Base-by-base conservation (phyloP, 805 yeast species). In the Pichia phayaonensis region DNA sequence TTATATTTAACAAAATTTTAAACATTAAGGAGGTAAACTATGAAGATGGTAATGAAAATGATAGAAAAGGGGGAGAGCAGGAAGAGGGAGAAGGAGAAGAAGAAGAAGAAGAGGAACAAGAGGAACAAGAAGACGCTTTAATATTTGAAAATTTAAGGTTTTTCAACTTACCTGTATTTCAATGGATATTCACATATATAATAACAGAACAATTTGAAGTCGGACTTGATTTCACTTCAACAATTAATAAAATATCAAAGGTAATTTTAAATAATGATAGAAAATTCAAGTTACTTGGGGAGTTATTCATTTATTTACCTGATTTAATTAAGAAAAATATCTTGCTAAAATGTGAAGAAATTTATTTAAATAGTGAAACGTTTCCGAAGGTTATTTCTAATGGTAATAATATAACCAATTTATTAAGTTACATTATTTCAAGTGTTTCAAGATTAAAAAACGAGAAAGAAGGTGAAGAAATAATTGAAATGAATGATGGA, bases 341-440 rank as follows among this genome's bases (percentile, higher is more conserved):
- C 24, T 55, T 75, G 23, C 59, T 65, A 41, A 62, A 68, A 40
- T 65, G 73, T 52, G 78, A 74, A 49, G 63, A 63, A n/a, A 54
- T 71, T 8, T 75, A 73, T 54, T 56, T 75, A 44, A 67, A 70
- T 16, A 71, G 74, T 1, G 71, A 68, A 8, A 59, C 54, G 1
- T 74, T 75, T 54, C 79, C 79, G 2, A 45, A 45, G 6, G 46
- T 52, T 12, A 45, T 54, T 3, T 49, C 58, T 3, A 50, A 58
- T 21, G 60, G 60, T 15, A 44, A 56, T 24, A 64, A 73, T 52
- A 54, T 72, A 42, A 57, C 77, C 1, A 70, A 72, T 0, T 61
- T 65, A 15, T 61, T 77, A 44, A 69, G 67, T 46, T 77, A 73
- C 55, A 73, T 70, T 45, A 72, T 78, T 46, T 71, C 72, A 31